phyloP scores from a whole-genome alignment of 2,329 filamentous ascomycete species.

The Xylaria sp. region DNA sequence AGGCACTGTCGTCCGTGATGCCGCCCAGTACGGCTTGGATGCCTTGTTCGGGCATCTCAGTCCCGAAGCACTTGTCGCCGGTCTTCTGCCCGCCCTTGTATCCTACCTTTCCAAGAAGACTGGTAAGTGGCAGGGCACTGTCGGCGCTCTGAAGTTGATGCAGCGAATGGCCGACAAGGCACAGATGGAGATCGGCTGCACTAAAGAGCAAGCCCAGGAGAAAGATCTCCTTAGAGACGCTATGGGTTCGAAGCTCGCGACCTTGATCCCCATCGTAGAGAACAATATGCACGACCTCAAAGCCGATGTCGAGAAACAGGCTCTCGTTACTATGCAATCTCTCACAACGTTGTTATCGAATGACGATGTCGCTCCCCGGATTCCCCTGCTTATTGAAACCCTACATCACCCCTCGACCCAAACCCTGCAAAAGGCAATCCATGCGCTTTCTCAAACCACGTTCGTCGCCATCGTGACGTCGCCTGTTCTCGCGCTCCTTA shows the following conservation, averaged over 20 bases:
- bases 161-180: constrained; percentile 96
- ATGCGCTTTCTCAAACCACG: constrained; percentile 96
- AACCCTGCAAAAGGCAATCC: constrained; percentile 93
- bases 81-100: constrained; percentile 79
- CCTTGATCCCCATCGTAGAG: constrained; percentile 91
- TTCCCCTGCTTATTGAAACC: constrained; percentile 90
- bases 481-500: constrained; percentile 92
- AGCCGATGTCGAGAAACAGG: constrained; percentile 85
- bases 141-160: constrained; percentile 84
- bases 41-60: constrained; percentile 83
- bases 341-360: constrained; percentile 92
- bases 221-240: constrained; percentile 91
- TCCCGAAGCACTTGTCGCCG: constrained; percentile 84
- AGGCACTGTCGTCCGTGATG: constrained; percentile 85
- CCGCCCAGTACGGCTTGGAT: constrained; percentile 93
- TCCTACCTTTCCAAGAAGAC: constrained; percentile 83
- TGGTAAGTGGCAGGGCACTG: constrained; percentile 97
- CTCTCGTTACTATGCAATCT: constrained; percentile 90
- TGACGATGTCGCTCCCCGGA: constrained; percentile 92
- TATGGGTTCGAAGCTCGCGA: constrained; percentile 88
- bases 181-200: constrained; percentile 80
- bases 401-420: constrained; percentile 94
- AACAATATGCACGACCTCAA: constrained; percentile 97
- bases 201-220: constrained; percentile 83
- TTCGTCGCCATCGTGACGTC: constrained; percentile 97